These are phyloP conservation scores for Phytopythium mirpurense DNA, from an alignment of 352 stramenopile genomes.

Conservation along the genomic window DNA sequence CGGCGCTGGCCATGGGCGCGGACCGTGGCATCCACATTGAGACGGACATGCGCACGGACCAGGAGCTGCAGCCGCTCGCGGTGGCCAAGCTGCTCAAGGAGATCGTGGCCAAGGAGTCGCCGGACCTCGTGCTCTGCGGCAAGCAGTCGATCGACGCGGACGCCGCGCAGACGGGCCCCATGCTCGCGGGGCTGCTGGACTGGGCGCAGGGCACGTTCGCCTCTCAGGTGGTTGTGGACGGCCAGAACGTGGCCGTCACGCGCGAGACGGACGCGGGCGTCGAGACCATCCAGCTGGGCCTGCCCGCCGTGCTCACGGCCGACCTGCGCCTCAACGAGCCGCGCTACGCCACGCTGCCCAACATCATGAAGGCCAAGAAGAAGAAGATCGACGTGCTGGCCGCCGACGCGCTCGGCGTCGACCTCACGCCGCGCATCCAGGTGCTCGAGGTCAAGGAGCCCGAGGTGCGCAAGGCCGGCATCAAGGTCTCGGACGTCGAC, in stretches of 20 bases:
- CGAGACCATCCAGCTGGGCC: conserved; percentile 79
- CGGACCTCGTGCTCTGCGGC: conserved; percentile 94
- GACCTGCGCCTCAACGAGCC: conserved; percentile 99
- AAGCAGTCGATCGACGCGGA: conserved; percentile 96
- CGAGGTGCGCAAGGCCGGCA: conserved; percentile 89
- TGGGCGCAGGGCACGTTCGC: conserved; percentile 98
- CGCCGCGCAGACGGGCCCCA: conserved; percentile 85
- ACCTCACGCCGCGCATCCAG: conserved; percentile 68
- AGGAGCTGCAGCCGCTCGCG: conserved; percentile 96
- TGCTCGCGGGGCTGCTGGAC: conserved; percentile 95
- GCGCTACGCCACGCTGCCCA: conserved; percentile 98
- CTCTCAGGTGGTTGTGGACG: conserved; percentile 82
- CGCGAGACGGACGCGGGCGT: conserved; percentile 94
- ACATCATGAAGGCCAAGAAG: conserved; percentile 99
- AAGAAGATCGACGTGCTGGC: conserved; percentile 85
- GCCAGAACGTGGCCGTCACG: conserved; percentile 73
- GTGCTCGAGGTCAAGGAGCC: conserved; percentile 91
- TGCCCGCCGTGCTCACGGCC: conserved; percentile 96
- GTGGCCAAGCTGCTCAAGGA: conserved; percentile 96
- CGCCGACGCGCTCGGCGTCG: conserved; percentile 68
- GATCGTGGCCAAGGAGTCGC: conserved; percentile 91
- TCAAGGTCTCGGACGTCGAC: conserved; percentile 94
- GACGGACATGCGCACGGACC: conserved; percentile 95
- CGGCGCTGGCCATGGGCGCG: conserved; percentile 90
- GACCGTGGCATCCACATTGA: conserved; percentile 97